Conservation (phyloP, 2,329 filamentous ascomycete genomes). For the Fusarium nematophilum region DNA sequence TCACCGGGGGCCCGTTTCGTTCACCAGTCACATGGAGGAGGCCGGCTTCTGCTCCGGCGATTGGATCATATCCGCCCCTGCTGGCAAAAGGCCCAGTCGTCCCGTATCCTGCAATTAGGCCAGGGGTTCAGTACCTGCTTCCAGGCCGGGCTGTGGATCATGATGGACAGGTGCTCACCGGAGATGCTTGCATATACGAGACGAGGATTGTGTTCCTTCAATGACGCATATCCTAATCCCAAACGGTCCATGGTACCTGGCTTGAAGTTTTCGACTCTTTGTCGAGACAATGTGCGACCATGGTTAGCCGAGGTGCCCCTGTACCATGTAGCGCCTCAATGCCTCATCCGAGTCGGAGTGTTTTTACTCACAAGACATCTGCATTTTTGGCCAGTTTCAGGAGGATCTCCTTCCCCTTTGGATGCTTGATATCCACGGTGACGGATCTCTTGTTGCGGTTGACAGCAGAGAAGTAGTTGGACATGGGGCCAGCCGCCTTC, state of each 20-base stretch:
- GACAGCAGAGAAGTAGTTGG: conserved; percentile 56
- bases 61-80: conserved; percentile 58
- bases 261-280: conserved; percentile 55
- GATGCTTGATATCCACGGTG: conserved; percentile 46
- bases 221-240: conserved; percentile 52
- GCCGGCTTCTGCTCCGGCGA: conserved; percentile 56
- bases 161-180: conserved; percentile 1
- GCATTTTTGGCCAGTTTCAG: conserved; percentile 48
- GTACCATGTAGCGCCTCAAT: too few relatives aligned
- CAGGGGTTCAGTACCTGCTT: too few relatives aligned
- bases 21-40: conserved; percentile 58
- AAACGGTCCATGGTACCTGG: conserved; percentile 55
- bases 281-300: too few relatives aligned
- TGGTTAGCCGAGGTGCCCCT: too few relatives aligned
- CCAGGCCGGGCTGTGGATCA: too few relatives aligned
- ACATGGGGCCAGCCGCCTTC: conserved; percentile 44
- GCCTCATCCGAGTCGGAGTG: too few relatives aligned
- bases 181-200: conserved; percentile 58
- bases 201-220: conserved; percentile 50
- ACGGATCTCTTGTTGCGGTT: conserved; percentile 59
- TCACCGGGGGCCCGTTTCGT: conserved; percentile 51
- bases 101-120: conserved; percentile 40
- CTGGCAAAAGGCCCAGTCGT: conserved; percentile 53
- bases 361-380: conserved; percentile 45
- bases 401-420: conserved; percentile 46